phyloP scores from a whole-genome alignment of 2,329 filamentous ascomycete species.

The Trichoderma gracile region DNA sequence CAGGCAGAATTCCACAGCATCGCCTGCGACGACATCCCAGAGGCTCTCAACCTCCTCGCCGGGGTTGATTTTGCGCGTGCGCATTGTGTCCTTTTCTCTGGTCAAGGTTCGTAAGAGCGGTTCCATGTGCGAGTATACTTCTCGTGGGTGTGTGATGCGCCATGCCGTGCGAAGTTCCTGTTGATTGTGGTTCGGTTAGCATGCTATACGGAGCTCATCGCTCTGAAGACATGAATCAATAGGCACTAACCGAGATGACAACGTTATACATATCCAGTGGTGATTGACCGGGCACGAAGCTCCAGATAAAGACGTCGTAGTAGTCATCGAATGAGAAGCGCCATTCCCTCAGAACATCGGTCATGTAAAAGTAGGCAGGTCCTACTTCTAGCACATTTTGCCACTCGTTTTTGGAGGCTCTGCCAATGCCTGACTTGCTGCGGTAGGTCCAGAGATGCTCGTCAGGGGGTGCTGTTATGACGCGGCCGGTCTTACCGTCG shows the following conservation, averaged over 20 bases:
- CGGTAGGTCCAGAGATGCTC: constrained; percentile 35
- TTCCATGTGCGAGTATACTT: constrained; percentile 33
- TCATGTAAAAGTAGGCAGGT: constrained; percentile 32
- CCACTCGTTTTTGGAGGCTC: constrained; percentile 36
- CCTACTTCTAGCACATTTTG: constrained; percentile 31
- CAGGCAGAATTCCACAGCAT: constrained; percentile 27
- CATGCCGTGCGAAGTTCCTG: constrained; percentile 35
- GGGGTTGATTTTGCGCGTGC: constrained; percentile 32
- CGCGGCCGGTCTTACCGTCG: constrained; percentile 36
- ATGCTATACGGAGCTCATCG: background rate
- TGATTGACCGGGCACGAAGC: constrained; percentile 31
- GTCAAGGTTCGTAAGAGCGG: constrained; percentile 31
- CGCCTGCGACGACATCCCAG: constrained; percentile 32
- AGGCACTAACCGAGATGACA: constrained; percentile 25
- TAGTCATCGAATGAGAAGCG: constrained; percentile 35
- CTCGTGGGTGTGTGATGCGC: constrained; percentile 31
- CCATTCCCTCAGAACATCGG: constrained; percentile 33
- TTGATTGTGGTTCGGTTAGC: background rate
- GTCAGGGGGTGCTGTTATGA: constrained; percentile 34
- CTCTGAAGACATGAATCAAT: background rate
- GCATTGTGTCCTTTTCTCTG: constrained; percentile 31
- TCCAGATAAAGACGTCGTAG: constrained; percentile 36
- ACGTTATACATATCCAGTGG: constrained; percentile 29
- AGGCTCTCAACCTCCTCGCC: constrained; percentile 32
- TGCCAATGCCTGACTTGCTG: constrained; percentile 32